Evolutionary conservation across 352 stramenopile species (phyloP).

Genomic region (Phytophthora sojae): DNA sequence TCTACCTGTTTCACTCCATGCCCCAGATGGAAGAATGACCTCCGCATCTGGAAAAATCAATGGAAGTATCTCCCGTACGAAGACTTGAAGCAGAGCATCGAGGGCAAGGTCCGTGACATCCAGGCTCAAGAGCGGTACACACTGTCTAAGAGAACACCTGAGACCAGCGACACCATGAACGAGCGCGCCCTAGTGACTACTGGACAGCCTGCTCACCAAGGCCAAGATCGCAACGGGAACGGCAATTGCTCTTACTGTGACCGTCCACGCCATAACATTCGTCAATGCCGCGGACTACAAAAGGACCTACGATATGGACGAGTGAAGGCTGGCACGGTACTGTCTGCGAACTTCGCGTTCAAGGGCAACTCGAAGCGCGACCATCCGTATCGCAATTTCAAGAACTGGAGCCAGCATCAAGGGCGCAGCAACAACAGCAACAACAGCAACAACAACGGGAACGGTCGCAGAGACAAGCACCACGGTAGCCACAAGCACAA

Average conservation of each 20-base stretch:
- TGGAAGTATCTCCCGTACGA: constrained; percentile 1
- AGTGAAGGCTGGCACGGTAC: constrained; percentile 6
- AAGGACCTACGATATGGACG: constrained; percentile 4
- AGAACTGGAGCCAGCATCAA: neutral
- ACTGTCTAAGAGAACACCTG: neutral
- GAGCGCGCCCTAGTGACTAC: neutral
- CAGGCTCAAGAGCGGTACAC: constrained; percentile 1
- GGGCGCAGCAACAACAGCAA: neutral
- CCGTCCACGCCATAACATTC: constrained; percentile 7
- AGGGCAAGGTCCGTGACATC: neutral
- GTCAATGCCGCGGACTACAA: constrained; percentile 1
- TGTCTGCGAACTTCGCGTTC: constrained; percentile 3
- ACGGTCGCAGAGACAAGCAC: neutral
- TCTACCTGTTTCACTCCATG: constrained; percentile 10
- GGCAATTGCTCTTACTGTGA: constrained; percentile 4
- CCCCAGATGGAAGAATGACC: constrained; percentile 1
- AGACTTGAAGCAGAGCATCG: constrained; percentile 1
- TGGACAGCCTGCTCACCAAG: too few relatives aligned
- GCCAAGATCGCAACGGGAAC: neutral
- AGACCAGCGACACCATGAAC: neutral
- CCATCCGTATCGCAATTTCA: neutral
- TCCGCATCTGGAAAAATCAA: neutral
- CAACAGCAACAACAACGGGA: neutral
- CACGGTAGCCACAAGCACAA: neutral
- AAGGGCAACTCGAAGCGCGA: neutral